Percentiles rank a stretch among this genome's conserved stretches.
Conservation (phyloP, 208 protist genomes). For the Trichomonas gallinae region DNA sequence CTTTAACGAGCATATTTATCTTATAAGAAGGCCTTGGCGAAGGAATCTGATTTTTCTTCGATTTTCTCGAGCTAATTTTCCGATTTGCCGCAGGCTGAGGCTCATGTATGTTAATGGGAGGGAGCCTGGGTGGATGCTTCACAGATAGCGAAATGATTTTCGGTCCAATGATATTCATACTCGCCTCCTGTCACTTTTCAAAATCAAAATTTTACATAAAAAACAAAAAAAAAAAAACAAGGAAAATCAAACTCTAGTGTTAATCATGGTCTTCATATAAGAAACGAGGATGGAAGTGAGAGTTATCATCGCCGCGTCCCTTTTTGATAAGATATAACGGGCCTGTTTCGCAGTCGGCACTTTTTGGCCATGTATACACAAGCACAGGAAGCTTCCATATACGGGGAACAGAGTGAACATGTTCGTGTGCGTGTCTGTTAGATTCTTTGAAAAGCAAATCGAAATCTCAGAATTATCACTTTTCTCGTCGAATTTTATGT, state of each 20-base stretch:
- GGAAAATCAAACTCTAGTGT: no score
- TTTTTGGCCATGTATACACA: no score
- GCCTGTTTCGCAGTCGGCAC: no score
- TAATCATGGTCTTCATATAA: background rate
- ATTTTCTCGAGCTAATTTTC: background rate
- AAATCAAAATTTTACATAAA: background rate
- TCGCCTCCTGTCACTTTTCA: background rate
- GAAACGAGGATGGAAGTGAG: background rate
- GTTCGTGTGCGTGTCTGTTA: no score
- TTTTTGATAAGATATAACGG: background rate
- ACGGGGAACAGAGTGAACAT: no score
- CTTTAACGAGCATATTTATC: background rate
- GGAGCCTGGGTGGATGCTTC: background rate
- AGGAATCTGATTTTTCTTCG: background rate
- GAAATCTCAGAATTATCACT: background rate
- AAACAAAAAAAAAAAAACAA: no score
- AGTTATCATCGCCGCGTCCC: background rate
- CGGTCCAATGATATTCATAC: background rate
- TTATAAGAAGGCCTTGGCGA: background rate
- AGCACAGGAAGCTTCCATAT: no score
- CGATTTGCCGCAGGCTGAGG: background rate
- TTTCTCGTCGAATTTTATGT: background rate
- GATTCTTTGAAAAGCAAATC: background rate
- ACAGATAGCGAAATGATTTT: background rate
- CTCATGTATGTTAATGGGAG: background rate